Percentiles rank a stretch among this genome's conserved stretches.
phyloP scores from a whole-genome alignment of 2,329 filamentous ascomycete species.

The Ascochyta rabiei region DNA sequence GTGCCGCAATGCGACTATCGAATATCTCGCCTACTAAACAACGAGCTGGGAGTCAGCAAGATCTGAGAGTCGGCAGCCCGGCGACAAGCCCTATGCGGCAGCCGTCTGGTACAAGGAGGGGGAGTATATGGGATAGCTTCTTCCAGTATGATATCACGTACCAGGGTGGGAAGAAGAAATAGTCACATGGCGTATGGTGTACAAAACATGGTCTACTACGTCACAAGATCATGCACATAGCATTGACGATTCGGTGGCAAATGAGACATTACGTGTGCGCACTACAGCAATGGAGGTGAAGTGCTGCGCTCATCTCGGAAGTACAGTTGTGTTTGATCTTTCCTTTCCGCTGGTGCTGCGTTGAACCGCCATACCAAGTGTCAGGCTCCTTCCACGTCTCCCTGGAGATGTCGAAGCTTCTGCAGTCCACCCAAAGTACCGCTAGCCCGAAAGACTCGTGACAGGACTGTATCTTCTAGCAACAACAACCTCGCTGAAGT shows the following conservation, averaged over 20 bases:
- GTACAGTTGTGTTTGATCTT: no score
- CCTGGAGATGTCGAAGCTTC: no score
- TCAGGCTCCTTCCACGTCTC: no score
- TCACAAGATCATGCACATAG: not conserved
- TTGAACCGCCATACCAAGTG: no score
- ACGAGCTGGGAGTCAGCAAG: slow-evolving; percentile 25
- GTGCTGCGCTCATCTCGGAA: no score
- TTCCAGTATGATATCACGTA: slow-evolving; percentile 50
- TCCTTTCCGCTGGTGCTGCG: no score
- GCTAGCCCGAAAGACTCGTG: no score
- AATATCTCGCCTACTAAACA: slow-evolving; percentile 23
- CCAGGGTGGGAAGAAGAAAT: slow-evolving; percentile 47
- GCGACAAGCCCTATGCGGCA: slow-evolving; percentile 33
- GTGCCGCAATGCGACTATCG: slow-evolving; percentile 17
- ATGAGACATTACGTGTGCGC: not conserved
- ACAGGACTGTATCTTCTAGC: no score
- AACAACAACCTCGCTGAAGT: no score
- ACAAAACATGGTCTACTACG: not conserved
- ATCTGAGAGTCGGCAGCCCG: slow-evolving; percentile 26
- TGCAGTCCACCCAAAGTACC: no score
- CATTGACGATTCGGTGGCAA: not conserved
- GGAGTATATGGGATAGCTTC: slow-evolving; percentile 48
- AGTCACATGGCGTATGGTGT: not conserved
- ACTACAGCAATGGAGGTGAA: not conserved
- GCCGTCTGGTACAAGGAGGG: slow-evolving; percentile 26